phyloP scores from a whole-genome alignment of 176 grass and related monocot genomes.

The Aegilops speltoides region DNA sequence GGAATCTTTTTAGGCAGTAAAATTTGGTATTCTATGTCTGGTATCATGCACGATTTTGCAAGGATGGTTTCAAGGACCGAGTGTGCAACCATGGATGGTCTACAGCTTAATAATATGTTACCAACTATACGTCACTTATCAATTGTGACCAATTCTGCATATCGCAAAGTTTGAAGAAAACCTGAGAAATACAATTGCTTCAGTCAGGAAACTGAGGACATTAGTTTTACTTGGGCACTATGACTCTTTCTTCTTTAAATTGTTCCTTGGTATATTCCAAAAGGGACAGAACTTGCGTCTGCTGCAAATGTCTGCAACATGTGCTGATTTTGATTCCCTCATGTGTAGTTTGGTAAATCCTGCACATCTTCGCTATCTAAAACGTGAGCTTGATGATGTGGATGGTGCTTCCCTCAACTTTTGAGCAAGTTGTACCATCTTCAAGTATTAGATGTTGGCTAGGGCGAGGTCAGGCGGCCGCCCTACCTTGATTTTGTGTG shows the following conservation, averaged over 20 bases:
- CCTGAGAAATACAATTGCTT: background rate
- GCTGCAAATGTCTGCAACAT: slow-evolving; percentile 6
- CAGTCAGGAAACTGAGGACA: slow-evolving; percentile 26
- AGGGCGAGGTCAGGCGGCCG: no score
- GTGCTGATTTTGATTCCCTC: slow-evolving; percentile 1
- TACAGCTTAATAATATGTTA: background rate
- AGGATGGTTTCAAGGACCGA: slow-evolving; percentile 20
- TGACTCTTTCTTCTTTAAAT: background rate
- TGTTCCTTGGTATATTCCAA: background rate
- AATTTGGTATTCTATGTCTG: background rate
- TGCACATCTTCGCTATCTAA: slow-evolving; percentile 31
- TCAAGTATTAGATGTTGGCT: slow-evolving; percentile 23
- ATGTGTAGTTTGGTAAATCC: slow-evolving; percentile 17
- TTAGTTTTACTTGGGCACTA: slow-evolving; percentile 35
- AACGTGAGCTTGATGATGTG: background rate
- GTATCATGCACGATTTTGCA: slow-evolving; percentile 49
- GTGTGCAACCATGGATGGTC: background rate
- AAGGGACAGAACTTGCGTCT: slow-evolving; percentile 16
- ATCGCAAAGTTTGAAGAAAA: slow-evolving; percentile 16
- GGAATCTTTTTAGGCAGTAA: background rate
- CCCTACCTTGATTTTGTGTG: no score
- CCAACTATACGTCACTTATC: slow-evolving; percentile 28
- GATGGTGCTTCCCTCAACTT: background rate
- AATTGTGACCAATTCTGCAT: slow-evolving; percentile 9
- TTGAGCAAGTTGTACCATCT: slow-evolving; percentile 40